Conservation (phyloP, 2,329 filamentous ascomycete species). For the Pseudohalonectria lignicola region DNA sequence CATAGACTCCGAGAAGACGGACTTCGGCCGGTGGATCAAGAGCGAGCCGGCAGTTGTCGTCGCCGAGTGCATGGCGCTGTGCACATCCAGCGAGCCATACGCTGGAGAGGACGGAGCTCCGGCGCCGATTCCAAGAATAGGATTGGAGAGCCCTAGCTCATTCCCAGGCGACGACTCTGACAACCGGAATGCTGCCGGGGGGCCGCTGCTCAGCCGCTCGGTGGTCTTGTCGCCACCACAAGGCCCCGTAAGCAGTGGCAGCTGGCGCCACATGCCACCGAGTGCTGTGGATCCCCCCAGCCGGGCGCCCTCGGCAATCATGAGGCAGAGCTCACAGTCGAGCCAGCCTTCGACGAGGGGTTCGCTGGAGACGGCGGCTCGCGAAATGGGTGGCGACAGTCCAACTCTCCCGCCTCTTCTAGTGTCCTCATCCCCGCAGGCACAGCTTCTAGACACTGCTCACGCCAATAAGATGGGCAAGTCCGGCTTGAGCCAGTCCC, state of each 20-base stretch:
- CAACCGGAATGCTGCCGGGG: neutral
- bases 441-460: constrained; percentile 49
- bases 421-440: constrained; percentile 35
- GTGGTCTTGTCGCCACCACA: constrained; percentile 15
- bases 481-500: constrained; percentile 40
- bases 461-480: constrained; percentile 48
- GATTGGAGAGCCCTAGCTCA: neutral
- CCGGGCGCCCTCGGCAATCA: constrained; percentile 22
- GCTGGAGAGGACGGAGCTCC: neutral
- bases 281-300: constrained; percentile 32
- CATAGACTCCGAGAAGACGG: constrained; percentile 67
- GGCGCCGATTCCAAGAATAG: constrained; percentile 4
- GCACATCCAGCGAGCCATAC: constrained; percentile 14
- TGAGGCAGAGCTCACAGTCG: constrained; percentile 36
- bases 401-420: constrained; percentile 48
- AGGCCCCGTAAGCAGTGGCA: constrained; percentile 26
- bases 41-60: constrained; percentile 72
- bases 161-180: constrained; percentile 2
- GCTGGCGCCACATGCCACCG: constrained; percentile 29
- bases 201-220: constrained; percentile 27
- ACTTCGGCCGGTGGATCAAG: constrained; percentile 68
- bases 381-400: constrained; percentile 40
- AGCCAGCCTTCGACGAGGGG: constrained; percentile 38
- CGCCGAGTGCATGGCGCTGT: constrained; percentile 67
- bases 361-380: constrained; percentile 27